Evolutionary conservation across 768 basidiomycete genomes (phyloP), one percentile per base, ranked within the genome.

Genomic region (Agaricus blazei): DNA sequence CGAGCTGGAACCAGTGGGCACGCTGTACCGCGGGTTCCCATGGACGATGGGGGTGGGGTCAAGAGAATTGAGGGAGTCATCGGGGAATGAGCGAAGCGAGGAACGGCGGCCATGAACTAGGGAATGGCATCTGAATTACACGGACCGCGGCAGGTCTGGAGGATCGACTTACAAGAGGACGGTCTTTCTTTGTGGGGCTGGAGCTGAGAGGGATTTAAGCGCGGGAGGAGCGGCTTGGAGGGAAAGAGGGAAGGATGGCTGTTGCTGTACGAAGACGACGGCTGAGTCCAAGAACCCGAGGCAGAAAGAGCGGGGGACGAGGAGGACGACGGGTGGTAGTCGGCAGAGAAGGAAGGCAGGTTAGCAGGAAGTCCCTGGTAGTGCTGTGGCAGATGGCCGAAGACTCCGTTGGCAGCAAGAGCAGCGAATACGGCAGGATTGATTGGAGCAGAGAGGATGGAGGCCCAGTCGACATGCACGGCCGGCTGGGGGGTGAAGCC

Each of bases 361-460:
- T 72, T 73, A 31, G 71, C 71, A 26, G 74, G 44, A 28, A 56
- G 51, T 50, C 49, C 56, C 27, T 66, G 66, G 46, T 56, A 29
- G 55, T 67, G 54, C 59, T 51, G 67, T 63, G 64, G 63, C 61
- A 65, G 60, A 44, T 73, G 74, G 48, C 70, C 74, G 40, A 88
- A 68, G 45, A 82, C 73, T 61, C 81, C 83, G 62, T 81, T 82
- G 3, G 85, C 79, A 11, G 81, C 76, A 42, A 88, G 77, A 36
- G 79, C 77, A 40, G 82, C 79, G 62, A 86, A 87, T 34, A 82
- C 70, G 43, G 77, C 65, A 5, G 84, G 82, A 57, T 84, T 77
- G 48, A 88, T 72, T 2, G 88, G 82, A 3, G 78, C 65, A n/a
- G 85, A 72, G 66, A 86, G 87, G 19, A 87, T 51, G 60, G 74